Percentiles rank a stretch among this genome's conserved stretches.
phyloP scores from a whole-genome alignment of 352 stramenopile species.

The Phytophthora sansomeana region DNA sequence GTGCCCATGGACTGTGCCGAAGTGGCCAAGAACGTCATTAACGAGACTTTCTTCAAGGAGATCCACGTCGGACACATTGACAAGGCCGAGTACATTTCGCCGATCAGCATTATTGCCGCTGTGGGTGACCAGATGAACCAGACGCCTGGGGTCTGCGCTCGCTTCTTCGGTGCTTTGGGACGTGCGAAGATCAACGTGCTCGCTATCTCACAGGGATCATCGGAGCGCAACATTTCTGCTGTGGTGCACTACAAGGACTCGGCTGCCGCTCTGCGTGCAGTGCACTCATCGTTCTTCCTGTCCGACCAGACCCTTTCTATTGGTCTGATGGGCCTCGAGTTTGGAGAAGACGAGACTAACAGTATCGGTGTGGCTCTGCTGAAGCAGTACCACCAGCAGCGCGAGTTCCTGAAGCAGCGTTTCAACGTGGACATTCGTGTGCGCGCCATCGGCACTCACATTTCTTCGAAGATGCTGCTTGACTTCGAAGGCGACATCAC shows the following conservation, averaged over 20 bases:
- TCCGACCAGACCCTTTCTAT: slow-evolving; percentile 94
- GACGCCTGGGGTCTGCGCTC: slow-evolving; percentile 91
- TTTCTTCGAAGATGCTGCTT: slow-evolving; percentile 67
- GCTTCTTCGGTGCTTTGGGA: slow-evolving; percentile 95
- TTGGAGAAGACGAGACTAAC: slow-evolving; percentile 48
- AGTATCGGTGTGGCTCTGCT: slow-evolving; percentile 89
- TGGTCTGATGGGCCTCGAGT: slow-evolving; percentile 89
- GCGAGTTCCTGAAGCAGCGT: slow-evolving; percentile 77
- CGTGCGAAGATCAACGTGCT: slow-evolving; percentile 96
- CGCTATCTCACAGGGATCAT: slow-evolving; percentile 95
- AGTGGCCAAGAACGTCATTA: slow-evolving; percentile 76
- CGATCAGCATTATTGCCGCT: slow-evolving; percentile 95
- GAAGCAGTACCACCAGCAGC: slow-evolving; percentile 87
- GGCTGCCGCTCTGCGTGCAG: slow-evolving; percentile 91
- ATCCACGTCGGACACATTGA: slow-evolving; percentile 87
- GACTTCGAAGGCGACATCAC: slow-evolving; percentile 69
- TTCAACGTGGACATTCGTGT: slow-evolving; percentile 91
- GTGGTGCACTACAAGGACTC: slow-evolving; percentile 92
- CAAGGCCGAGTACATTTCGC: slow-evolving; percentile 84
- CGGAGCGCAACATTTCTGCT: slow-evolving; percentile 95
- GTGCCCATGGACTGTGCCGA: slow-evolving; percentile 79
- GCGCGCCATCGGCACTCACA: slow-evolving; percentile 76
- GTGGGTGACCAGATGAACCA: slow-evolving; percentile 96
- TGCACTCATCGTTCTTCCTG: slow-evolving; percentile 96
- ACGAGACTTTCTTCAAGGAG: slow-evolving; percentile 90